phyloP scores from a whole-genome alignment of 2,329 filamentous ascomycete genomes.

The Aureobasidium sp. region DNA sequence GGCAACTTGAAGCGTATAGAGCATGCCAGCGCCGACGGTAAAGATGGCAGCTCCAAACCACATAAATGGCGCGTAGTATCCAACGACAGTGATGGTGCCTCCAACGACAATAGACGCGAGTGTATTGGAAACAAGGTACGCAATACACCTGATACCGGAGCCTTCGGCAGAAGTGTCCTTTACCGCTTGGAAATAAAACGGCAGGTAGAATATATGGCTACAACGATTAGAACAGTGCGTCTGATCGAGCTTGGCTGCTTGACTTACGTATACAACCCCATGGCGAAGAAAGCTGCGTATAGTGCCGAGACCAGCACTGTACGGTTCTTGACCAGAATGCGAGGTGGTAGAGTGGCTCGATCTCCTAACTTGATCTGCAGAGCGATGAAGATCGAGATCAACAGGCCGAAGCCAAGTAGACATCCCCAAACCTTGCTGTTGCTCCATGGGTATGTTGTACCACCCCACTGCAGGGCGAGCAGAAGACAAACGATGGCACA shows the following conservation, averaged over 20 bases:
- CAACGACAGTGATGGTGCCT: slow-evolving; percentile 19
- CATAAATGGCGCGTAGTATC: slow-evolving; percentile 22
- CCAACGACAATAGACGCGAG: slow-evolving; percentile 21
- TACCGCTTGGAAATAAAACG: slow-evolving; percentile 28
- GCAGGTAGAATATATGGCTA: slow-evolving; percentile 30
- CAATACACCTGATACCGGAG: slow-evolving; percentile 47
- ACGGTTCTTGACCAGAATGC: slow-evolving; percentile 24
- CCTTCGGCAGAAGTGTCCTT: slow-evolving; percentile 21
- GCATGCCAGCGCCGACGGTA: slow-evolving; percentile 22
- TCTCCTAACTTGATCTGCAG: slow-evolving; percentile 21
- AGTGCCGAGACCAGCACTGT: slow-evolving; percentile 30
- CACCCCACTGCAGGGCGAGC: slow-evolving; percentile 42
- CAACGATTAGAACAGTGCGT: not conserved
- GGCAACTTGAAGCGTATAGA: slow-evolving; percentile 31
- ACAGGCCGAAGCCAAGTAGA: slow-evolving; percentile 1
- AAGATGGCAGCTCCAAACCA: slow-evolving; percentile 19
- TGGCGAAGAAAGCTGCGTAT: slow-evolving; percentile 31
- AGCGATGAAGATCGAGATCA: slow-evolving; percentile 15
- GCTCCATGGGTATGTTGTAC: slow-evolving; percentile 33
- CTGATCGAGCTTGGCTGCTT: not conserved
- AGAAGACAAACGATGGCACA: slow-evolving; percentile 31
- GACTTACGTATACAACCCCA: slow-evolving; percentile 30
- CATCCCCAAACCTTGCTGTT: slow-evolving; percentile 21
- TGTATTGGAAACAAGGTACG: slow-evolving; percentile 24
- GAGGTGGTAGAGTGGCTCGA: slow-evolving; percentile 22